Evolutionary conservation across 345 rosid genomes (phyloP).

Genomic region (Brassica incana): DNA sequence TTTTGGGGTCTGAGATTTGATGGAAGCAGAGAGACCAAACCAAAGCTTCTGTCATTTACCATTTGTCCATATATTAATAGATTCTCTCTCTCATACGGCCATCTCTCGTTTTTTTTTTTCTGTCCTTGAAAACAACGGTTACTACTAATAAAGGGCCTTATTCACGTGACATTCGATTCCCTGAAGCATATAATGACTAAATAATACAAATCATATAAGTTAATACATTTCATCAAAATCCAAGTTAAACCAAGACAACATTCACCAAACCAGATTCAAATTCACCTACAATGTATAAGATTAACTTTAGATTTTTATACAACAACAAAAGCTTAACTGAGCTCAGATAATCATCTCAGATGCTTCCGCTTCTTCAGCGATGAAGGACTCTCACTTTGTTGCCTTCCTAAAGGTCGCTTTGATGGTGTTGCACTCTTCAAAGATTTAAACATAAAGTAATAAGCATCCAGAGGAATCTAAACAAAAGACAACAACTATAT

Average conservation of each 20-base stretch:
- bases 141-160: slow-evolving; percentile 38
- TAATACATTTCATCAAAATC: no score
- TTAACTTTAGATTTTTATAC: not conserved
- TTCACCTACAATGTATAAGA: not conserved
- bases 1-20: slow-evolving; percentile 40
- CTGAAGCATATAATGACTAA: not conserved
- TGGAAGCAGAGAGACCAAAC: slow-evolving; percentile 34
- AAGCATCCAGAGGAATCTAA: slow-evolving; percentile 10
- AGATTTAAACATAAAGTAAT: not conserved
- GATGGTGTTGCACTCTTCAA: slow-evolving; percentile 64
- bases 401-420: slow-evolving; percentile 67
- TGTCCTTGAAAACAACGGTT: slow-evolving; percentile 7
- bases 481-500: not conserved
- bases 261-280: slow-evolving; percentile 11
- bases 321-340: not conserved
- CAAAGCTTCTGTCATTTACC: slow-evolving; percentile 34
- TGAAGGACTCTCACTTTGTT: slow-evolving; percentile 70
- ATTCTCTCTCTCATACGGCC: slow-evolving; percentile 41
- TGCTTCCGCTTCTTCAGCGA: slow-evolving; percentile 74
- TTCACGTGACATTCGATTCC: not conserved
- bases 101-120: not conserved
- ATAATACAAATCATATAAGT: no score
- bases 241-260: slow-evolving; percentile 2
- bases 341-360: slow-evolving; percentile 54
- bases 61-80: slow-evolving; percentile 37